These are phyloP conservation scores for Juglanconis juglandina DNA, from an alignment of 2,329 filamentous ascomycete species.

Conservation along the genomic window DNA sequence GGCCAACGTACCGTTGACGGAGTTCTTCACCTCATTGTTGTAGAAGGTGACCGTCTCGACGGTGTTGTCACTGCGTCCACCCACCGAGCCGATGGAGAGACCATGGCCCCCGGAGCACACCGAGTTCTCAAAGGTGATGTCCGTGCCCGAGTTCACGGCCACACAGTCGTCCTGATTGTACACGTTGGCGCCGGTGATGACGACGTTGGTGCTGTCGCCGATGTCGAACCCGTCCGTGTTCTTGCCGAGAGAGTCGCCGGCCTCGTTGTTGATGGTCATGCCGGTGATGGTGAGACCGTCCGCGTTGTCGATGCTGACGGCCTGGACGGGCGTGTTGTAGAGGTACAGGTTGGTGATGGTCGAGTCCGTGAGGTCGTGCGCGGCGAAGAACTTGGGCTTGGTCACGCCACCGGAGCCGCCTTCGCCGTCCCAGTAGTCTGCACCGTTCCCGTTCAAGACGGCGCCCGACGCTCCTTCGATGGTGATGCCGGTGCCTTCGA, in stretches of 20 bases:
- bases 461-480: constrained; percentile 50
- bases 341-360: constrained; percentile 47
- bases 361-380: constrained; percentile 47
- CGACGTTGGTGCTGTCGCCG: constrained; percentile 42
- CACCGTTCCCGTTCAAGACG: constrained; percentile 53
- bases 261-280: constrained; percentile 57
- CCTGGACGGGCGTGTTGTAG: constrained; percentile 53
- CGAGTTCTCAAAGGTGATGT: constrained; percentile 35
- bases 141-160: constrained; percentile 53
- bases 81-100: constrained; percentile 55
- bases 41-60: constrained; percentile 49
- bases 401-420: constrained; percentile 56
- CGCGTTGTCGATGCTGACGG: constrained; percentile 42
- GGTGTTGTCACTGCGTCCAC: constrained; percentile 49
- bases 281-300: constrained; percentile 42
- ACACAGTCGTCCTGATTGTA: constrained; percentile 60
- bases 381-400: constrained; percentile 61
- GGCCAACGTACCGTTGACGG: constrained; percentile 46
- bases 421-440: constrained; percentile 57
- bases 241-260: constrained; percentile 44
- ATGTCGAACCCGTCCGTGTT: constrained; percentile 56
- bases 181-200: constrained; percentile 48
- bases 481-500: constrained; percentile 54
- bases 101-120: constrained; percentile 50
- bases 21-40: constrained; percentile 45